phyloP scores from a whole-genome alignment of 2,329 filamentous ascomycete genomes.

The Penicillium sp. region DNA sequence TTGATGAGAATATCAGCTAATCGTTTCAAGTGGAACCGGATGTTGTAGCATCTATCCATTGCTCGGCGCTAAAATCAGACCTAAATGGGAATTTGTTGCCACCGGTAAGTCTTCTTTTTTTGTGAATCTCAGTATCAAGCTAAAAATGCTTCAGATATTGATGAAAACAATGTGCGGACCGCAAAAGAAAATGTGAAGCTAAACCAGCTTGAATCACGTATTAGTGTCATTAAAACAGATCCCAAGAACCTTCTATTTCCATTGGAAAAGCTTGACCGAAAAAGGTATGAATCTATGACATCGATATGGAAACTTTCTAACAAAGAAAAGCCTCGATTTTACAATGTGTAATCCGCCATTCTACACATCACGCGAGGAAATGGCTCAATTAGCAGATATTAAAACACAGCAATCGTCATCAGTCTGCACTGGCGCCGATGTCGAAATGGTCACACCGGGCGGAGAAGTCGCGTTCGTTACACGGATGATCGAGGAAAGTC shows the following conservation, averaged over 20 bases:
- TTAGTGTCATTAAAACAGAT: slow-evolving; percentile 64
- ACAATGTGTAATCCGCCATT: slow-evolving; percentile 96
- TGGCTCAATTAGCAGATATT: slow-evolving; percentile 64
- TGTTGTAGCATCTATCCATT: slow-evolving; percentile 91
- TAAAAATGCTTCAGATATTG: slow-evolving; percentile 64
- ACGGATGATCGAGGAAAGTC: slow-evolving; percentile 72
- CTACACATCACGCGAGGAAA: slow-evolving; percentile 74
- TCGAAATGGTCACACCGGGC: slow-evolving; percentile 84
- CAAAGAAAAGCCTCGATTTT: slow-evolving; percentile 67
- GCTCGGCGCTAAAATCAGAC: slow-evolving; percentile 70
- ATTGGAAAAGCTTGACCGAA: slow-evolving; percentile 48
- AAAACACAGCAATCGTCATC: slow-evolving; percentile 73
- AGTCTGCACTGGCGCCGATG: slow-evolving; percentile 73
- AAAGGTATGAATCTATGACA: slow-evolving; percentile 22
- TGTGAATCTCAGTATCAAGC: background rate
- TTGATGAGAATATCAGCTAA: slow-evolving; percentile 12
- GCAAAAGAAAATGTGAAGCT: slow-evolving; percentile 68
- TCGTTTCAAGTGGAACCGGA: slow-evolving; percentile 69
- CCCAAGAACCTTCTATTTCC: slow-evolving; percentile 65
- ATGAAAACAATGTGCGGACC: slow-evolving; percentile 68
- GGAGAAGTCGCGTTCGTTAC: slow-evolving; percentile 78
- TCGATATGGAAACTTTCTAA: background rate
- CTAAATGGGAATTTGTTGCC: slow-evolving; percentile 72
- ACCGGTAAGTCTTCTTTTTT: slow-evolving; percentile 54
- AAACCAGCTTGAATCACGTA: slow-evolving; percentile 68